Percentiles rank a stretch among this genome's conserved stretches.
phyloP scores from a whole-genome alignment of 306 rosid species.

The Clitoria ternatea region DNA sequence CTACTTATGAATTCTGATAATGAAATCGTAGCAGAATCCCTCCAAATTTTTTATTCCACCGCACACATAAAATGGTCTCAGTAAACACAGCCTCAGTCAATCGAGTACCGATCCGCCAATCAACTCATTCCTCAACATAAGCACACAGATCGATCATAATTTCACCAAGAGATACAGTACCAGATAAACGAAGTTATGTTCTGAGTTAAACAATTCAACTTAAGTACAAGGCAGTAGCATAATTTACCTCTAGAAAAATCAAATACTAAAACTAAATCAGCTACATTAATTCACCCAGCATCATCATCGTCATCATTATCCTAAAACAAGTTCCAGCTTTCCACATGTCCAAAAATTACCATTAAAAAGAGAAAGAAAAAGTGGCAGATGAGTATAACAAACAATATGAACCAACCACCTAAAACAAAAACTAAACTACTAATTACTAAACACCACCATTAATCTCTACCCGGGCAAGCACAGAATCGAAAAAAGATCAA shows the following conservation, averaged over 20 bases:
- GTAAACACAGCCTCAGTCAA: no score
- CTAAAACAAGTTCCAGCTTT: constrained; percentile 11
- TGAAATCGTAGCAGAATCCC: no score
- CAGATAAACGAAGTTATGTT: neutral
- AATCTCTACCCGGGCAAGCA: neutral
- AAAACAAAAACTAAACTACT: neutral
- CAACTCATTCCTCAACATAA: neutral
- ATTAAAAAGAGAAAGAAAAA: neutral
- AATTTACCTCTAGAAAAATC: neutral
- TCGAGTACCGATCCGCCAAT: no score
- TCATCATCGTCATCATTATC: neutral
- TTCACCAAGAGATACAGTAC: neutral
- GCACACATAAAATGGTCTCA: neutral
- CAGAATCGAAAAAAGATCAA: neutral
- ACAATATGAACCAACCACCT: constrained; percentile 1
- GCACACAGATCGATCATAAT: neutral
- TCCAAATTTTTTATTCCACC: no score
- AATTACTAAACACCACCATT: neutral
- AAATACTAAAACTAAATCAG: neutral
- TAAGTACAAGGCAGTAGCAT: constrained; percentile 7
- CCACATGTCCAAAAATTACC: neutral
- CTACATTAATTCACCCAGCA: no score
- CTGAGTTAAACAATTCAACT: neutral
- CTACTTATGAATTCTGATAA: no score
- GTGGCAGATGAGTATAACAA: neutral